Base-by-base conservation (phyloP, 1,284 basidiomycete species). In the Ustilago hordei region DNA sequence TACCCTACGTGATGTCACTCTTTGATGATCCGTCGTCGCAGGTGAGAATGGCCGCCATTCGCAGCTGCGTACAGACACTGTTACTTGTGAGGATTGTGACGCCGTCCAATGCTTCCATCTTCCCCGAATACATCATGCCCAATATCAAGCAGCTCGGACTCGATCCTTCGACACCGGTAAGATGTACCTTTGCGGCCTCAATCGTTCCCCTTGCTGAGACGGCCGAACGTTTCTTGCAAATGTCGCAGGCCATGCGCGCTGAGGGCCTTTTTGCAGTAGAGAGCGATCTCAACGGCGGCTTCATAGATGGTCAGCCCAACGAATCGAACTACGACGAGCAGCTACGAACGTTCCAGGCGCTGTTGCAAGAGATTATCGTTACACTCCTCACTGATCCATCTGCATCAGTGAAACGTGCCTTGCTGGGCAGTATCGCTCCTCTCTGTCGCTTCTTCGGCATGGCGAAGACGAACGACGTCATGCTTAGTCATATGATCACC, bases 401-500 rank as follows among this genome's bases (percentile, higher is more conserved):
- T 0, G 83, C 88, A 11, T 85, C 87, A n/a, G 90, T 91, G 52
- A 90, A 89, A 68, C 87, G 90, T 13, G 87, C 89, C 1, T 87
- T 90, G n/a, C 86, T 91, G 0, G 81, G 92, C 66, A 91, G 94
- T 78, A 93, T 98, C 36, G 93, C 93, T 1, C 91, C 92, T 0
- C 88, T 99, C 7, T 98, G 95, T 84, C 91, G 94, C 60, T 98
- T 99, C 88, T 91, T 99, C 41, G 96, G 95, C 3, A 88, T 93
- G 31, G 92, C 94, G 83, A 93, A 92, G 84, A 96, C 97, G 1
- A 96, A 97, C 87, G 95, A 99, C 80, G 93, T 96, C 3, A 88
- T 99, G 7, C 88, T 99, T 23, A 95, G 94, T 78, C 95, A 99
- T 86, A 96, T 99, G 92, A 95, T 99, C 85, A 99, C 97, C 0